These are phyloP conservation scores for Castanea sativa DNA, from an alignment of 306 rosid species.

Conservation along the genomic window DNA sequence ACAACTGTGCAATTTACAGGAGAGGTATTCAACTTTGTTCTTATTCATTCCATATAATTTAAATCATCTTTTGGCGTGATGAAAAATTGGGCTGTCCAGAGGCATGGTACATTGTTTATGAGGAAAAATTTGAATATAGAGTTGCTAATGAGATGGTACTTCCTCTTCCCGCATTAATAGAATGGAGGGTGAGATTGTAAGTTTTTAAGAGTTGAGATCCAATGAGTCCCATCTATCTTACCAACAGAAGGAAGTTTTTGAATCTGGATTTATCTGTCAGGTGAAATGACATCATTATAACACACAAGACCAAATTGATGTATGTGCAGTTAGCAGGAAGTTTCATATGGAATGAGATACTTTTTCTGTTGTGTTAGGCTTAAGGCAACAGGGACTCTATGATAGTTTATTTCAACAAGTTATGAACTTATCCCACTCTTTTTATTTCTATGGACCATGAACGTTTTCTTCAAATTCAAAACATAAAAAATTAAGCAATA, in stretches of 20 bases:
- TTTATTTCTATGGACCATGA: background rate
- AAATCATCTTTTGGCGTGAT: background rate
- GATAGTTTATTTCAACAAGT: background rate
- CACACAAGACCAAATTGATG: background rate
- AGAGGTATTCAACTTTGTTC: conserved; percentile 60
- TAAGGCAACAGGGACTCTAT: background rate
- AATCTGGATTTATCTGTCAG: background rate
- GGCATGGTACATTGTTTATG: background rate
- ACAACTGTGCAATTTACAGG: conserved; percentile 99
- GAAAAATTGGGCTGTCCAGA: background rate
- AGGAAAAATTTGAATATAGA: background rate
- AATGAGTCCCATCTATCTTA: too few species aligned
- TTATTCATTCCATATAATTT: conserved; percentile 10
- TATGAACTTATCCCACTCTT: background rate
- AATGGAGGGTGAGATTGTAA: too few species aligned
- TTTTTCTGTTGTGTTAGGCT: background rate
- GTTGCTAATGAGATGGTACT: too few species aligned
- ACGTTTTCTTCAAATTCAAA: background rate
- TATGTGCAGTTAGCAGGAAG: background rate
- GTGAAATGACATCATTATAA: background rate
- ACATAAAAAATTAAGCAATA: too few species aligned
- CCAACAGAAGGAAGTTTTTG: too few species aligned
- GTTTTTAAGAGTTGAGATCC: too few species aligned
- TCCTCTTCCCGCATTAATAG: too few species aligned
- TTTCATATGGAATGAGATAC: background rate